Percentiles rank a stretch among this genome's conserved stretches.
These are phyloP conservation scores for Trifolium fragiferum DNA, from an alignment of 306 rosid species.

Conservation along the genomic window DNA sequence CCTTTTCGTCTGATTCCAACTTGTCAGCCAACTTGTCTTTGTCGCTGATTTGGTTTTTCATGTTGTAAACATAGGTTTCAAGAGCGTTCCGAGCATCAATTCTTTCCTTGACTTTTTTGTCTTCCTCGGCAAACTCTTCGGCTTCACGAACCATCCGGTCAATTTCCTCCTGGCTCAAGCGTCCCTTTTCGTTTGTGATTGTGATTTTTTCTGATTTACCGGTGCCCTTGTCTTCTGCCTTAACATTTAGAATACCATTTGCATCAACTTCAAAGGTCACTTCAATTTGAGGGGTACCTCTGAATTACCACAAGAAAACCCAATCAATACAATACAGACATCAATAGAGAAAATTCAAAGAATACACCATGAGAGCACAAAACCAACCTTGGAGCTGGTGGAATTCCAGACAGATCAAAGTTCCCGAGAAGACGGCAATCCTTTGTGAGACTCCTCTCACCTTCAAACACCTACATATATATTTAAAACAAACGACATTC, in stretches of 20 bases:
- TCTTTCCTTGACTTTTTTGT: slow-evolving; percentile 94
- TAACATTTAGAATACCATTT: slow-evolving; percentile 90
- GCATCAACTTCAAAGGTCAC: slow-evolving; percentile 99
- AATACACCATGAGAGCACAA: slow-evolving; percentile 6
- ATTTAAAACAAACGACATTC: not conserved
- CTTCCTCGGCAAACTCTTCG: slow-evolving; percentile 95
- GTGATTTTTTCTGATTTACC: slow-evolving; percentile 99
- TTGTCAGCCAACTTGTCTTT: slow-evolving; percentile 98
- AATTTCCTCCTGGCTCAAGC: slow-evolving; percentile 93
- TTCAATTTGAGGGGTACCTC: slow-evolving; percentile 99
- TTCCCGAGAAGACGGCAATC: slow-evolving; percentile 95
- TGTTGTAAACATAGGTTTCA: slow-evolving; percentile 89
- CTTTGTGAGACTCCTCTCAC: slow-evolving; percentile 99
- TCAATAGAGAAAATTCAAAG: not conserved
- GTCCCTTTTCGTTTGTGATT: slow-evolving; percentile 96
- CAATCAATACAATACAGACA: slow-evolving; percentile 10
- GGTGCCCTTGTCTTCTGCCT: slow-evolving; percentile 98
- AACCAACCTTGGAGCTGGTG: slow-evolving; percentile 95
- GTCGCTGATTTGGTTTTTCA: slow-evolving; percentile 91
- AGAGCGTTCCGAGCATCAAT: slow-evolving; percentile 92
- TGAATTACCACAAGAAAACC: slow-evolving; percentile 39
- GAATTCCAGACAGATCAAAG: slow-evolving; percentile 87
- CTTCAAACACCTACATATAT: slow-evolving; percentile 77
- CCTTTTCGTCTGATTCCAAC: slow-evolving; percentile 92
- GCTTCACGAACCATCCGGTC: slow-evolving; percentile 98